phyloP scores from a whole-genome alignment of 176 grass and related monocot genomes.

The Eragrostis nindensis region DNA sequence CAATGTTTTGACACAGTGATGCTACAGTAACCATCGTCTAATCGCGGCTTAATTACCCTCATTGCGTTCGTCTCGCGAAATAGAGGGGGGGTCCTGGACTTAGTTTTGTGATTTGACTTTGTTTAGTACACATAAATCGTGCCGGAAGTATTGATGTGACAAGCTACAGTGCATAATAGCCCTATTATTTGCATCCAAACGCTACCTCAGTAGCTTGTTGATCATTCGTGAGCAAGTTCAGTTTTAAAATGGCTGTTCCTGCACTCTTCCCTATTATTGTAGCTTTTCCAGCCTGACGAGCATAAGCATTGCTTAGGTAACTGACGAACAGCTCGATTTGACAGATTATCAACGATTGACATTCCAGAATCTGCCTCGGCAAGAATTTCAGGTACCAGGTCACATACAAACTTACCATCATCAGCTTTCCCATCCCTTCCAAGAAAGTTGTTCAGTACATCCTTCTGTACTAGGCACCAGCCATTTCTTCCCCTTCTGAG shows the following conservation, averaged over 20 bases:
- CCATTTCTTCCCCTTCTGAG: neutral
- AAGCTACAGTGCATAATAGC: no score
- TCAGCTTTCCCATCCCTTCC: neutral
- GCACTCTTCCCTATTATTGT: no score
- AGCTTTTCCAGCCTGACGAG: neutral
- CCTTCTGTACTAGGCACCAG: neutral
- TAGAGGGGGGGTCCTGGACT: no score
- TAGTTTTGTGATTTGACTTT: no score
- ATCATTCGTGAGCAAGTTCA: neutral
- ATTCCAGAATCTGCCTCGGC: neutral
- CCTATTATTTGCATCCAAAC: no score
- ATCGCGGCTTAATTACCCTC: no score
- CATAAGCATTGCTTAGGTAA: neutral
- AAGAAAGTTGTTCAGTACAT: neutral
- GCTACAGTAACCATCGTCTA: no score
- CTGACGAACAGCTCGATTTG: neutral
- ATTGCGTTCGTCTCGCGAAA: no score
- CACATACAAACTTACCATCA: neutral
- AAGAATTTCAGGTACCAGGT: conserved; percentile 21
- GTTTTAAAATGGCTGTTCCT: neutral
- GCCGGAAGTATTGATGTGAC: no score
- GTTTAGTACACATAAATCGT: no score
- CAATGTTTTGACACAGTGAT: no score
- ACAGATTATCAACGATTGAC: neutral
- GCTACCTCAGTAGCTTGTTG: neutral